A percentile compares a stretch with the other conserved stretches of the same genome.
These are phyloP conservation scores for Combretum micranthum DNA, from an alignment of 345 rosid species.

Conservation along the genomic window DNA sequence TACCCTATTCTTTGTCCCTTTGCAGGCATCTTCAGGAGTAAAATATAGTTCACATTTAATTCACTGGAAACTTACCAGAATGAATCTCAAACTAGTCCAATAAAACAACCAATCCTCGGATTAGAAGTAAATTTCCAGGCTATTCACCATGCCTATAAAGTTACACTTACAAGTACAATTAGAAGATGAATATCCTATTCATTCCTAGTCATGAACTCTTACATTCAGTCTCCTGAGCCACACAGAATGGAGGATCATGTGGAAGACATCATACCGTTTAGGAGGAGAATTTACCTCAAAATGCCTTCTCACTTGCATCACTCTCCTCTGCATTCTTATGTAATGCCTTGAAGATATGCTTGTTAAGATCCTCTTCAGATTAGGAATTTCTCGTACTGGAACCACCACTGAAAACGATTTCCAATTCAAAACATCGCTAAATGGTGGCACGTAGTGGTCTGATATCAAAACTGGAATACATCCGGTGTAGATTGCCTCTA, in stretches of 20 bases:
- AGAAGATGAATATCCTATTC: background rate
- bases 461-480: slow-evolving; percentile 87
- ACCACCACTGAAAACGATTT: slow-evolving; percentile 62
- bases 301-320: slow-evolving; percentile 55
- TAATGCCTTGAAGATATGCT: slow-evolving; percentile 70
- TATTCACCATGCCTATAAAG: too few relatives aligned
- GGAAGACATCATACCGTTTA: slow-evolving; percentile 74
- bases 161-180: background rate
- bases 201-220: slow-evolving; percentile 26
- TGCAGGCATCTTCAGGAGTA: too few relatives aligned
- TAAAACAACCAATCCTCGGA: too few relatives aligned
- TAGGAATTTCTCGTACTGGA: slow-evolving; percentile 59
- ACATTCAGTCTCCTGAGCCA: slow-evolving; percentile 84
- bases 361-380: slow-evolving; percentile 51
- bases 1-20: too few relatives aligned
- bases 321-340: slow-evolving; percentile 77
- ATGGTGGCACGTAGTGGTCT: slow-evolving; percentile 76
- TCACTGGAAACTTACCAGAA: too few relatives aligned
- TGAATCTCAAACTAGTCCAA: too few relatives aligned
- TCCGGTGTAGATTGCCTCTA: slow-evolving; percentile 77
- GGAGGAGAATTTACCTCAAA: slow-evolving; percentile 79
- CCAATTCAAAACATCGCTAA: slow-evolving; percentile 84
- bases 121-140: too few relatives aligned
- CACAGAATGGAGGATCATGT: slow-evolving; percentile 88
- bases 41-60: too few relatives aligned